A percentile compares a stretch with the other conserved stretches of the same genome.
Evolutionary conservation across 805 yeast species (phyloP).

Genomic region (Barnettozyma salicaria): DNA sequence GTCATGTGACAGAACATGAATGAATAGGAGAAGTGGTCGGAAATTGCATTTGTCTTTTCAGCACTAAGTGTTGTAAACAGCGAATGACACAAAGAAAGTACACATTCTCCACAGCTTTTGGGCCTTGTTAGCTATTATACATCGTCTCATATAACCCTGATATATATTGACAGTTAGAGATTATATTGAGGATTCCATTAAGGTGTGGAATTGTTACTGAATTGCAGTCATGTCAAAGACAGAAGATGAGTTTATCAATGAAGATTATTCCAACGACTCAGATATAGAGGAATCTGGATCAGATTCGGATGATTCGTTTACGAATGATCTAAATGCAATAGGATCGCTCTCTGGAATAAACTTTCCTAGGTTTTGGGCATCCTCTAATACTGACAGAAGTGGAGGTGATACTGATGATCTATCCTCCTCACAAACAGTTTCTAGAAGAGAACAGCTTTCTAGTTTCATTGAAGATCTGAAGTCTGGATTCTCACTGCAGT

Average conservation of each 20-base stretch:
- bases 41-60: too few relatives aligned
- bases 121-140: too few relatives aligned
- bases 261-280: conserved; percentile 8
- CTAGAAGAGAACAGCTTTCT: conserved; percentile 29
- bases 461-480: conserved; percentile 31
- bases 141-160: too few relatives aligned
- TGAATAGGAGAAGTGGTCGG: too few relatives aligned
- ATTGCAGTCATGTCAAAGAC: too few relatives aligned
- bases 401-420: not conserved
- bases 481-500: conserved; percentile 42
- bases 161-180: too few relatives aligned
- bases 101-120: too few relatives aligned
- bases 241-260: conserved; percentile 2
- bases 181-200: not conserved
- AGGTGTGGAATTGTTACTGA: not conserved
- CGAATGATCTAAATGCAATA: conserved; percentile 45
- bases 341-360: conserved; percentile 32
- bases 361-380: conserved; percentile 21
- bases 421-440: conserved; percentile 4
- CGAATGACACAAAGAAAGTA: too few relatives aligned
- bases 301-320: conserved; percentile 31
- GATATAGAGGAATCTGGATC: conserved; percentile 11
- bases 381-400: not conserved
- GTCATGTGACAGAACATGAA: too few relatives aligned
- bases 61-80: too few relatives aligned